Evolutionary conservation across 2,329 filamentous ascomycete genomes (phyloP), one percentile per base, ranked within the genome.

Genomic region (Cucurbitaria berberidis): DNA sequence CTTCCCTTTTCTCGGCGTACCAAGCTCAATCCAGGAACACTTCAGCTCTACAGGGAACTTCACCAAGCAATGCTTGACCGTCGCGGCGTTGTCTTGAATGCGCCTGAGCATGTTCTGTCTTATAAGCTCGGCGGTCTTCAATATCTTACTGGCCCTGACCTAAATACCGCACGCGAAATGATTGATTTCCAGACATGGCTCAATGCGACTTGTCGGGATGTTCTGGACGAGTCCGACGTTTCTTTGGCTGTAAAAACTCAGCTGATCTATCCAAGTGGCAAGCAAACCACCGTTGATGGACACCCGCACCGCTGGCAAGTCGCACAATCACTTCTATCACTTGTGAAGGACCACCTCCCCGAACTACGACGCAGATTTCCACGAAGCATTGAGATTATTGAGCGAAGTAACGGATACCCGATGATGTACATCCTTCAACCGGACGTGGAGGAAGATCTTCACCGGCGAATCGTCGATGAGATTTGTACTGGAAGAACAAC

Each of bases 51-150:
- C 18, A 10, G 18, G 5, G 9, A 38, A 2, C 16, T 21, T 6
- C 18, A 38, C 21, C 7, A 8, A 64, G 1, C 63, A 60, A 0
- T 74, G 74, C 68, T 76, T 18, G 53, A 65, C 0, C 62, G 60
- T 1, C 73, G 73, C 0, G 86, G 85, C 0, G 70, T 88, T 0
- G 77, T 89, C 26, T 67, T 89, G 0, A 78, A 79, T 0, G 77
- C 84, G 1, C 86, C 86, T 0, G 86, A 88, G 47, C 83, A 88
- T 54, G 73, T 84, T 0, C 71, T 89, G 9, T 88, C 86, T 0
- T 86, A 86, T 64, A 82, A 81, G 62, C 74, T 88, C 2, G 85
- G 82, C 54, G 84, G 82, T 0, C 66, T 83, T 1, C 83, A 88
- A 57, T 76, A 78, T 3, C 62, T 86, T 0, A 76, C 79, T 0